Base-by-base conservation (phyloP, 2,329 filamentous ascomycete genomes). In the Sporothrix brasiliensis region DNA sequence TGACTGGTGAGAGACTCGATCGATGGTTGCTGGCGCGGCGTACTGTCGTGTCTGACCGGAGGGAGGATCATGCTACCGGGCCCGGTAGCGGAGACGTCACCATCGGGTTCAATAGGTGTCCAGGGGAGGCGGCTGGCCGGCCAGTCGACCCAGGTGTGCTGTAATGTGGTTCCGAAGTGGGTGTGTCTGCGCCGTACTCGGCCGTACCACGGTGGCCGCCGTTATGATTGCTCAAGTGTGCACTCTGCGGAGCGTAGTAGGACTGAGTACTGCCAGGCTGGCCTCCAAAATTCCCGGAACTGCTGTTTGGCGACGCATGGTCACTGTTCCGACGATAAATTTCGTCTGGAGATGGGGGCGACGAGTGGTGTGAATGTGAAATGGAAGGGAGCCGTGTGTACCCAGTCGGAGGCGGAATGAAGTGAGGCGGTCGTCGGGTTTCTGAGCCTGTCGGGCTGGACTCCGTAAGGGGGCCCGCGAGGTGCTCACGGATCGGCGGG, bases 281-380 rank as follows among this genome's bases (percentile, higher is more conserved):
- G 14, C 56, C 16, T 76, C 76, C n/a, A 2, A 13, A 10, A 27
- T 54, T 49, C 39, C 50, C 14, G 4, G 24, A 30, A 80, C 75
- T 9, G 82, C 71, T 3, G 80, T 80, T 58, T 2, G 85, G 84
- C 10, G 85, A 87, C 4, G 81, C 80, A 16, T 85, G 79, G 50
- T 81, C 81, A 71, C 79, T 78, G 71, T 79, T 78, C n/a, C 78
- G 77, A 71, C 81, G 85, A 21, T 76, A 77, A 21, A 66, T 52
- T 0, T 86, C 83, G 67, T 82, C 81, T 19, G 85, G 83, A 3
- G 85, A 87, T 16, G 83, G 79, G 1, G 85, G 84, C 13, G 86
- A 83, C 24, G 85, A 82, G 1, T 73, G 74, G 76, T 84, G 79
- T 41, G 75, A 77, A 16, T 39, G 63, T 5, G 63, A 14, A 19